These are phyloP conservation scores for Cordia subcordata DNA, from an alignment of 257 asterid species.

Conservation along the genomic window DNA sequence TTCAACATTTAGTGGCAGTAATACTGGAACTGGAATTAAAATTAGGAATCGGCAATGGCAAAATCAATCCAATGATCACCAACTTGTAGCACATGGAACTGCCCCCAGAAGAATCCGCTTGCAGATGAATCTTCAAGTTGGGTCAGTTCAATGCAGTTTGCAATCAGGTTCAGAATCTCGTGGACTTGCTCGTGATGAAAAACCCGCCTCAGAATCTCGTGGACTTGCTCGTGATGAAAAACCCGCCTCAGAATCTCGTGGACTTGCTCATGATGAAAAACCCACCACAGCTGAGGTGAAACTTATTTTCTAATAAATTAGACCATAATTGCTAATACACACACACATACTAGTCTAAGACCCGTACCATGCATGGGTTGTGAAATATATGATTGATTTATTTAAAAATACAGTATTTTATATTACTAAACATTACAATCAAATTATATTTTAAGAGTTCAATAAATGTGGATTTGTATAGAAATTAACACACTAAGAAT, in stretches of 20 bases:
- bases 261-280: slow-evolving; percentile 18
- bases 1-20: slow-evolving; percentile 17
- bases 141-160: slow-evolving; percentile 38
- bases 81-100: slow-evolving; percentile 42
- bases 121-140: slow-evolving; percentile 44
- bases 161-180: slow-evolving; percentile 23
- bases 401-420: too few relatives aligned
- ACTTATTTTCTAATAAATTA: background rate
- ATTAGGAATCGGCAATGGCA: slow-evolving; percentile 37
- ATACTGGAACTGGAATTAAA: slow-evolving; percentile 52
- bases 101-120: slow-evolving; percentile 71
- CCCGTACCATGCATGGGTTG: too few relatives aligned
- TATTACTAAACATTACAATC: too few relatives aligned
- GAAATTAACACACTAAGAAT: too few relatives aligned
- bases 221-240: slow-evolving; percentile 17
- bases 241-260: slow-evolving; percentile 18
- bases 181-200: slow-evolving; percentile 16
- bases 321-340: background rate
- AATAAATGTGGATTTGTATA: too few relatives aligned
- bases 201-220: slow-evolving; percentile 11
- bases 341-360: too few relatives aligned
- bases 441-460: too few relatives aligned
- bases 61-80: slow-evolving; percentile 14
- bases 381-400: too few relatives aligned
- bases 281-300: slow-evolving; percentile 41